Evolutionary conservation across 345 rosid species (phyloP), one percentile per base, ranked within the genome.

Genomic region (Crucihimalaya himalaica): DNA sequence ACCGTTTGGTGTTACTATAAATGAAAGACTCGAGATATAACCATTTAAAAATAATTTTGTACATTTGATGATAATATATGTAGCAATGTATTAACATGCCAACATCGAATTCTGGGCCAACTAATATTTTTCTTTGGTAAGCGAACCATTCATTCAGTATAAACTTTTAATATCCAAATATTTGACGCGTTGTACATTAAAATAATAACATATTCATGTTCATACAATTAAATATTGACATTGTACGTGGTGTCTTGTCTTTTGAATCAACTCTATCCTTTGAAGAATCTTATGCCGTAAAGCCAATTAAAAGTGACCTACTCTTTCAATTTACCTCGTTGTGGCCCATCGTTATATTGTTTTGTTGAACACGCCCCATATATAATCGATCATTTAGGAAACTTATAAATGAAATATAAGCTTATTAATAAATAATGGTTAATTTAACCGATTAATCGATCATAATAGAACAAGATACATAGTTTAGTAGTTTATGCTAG

Each of bases 91-190:
- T 43, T 61, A 37, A 68, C 79, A 68, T 75, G 64, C 16, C 79
- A 70, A 62, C 75, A 54, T 62, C 43, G 29, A 61, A 52, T 70
- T 76, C 23, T 76, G 42, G 80, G 68, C 80, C 71, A 76, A 45
- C 70, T 54, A 25, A 25, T 35, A 69, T 69, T 18, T 47, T 34
- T 48, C 2, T 34, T 70, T 34, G 70, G 79, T 69, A 76, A 69
- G 75, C 75, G 31, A 69, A 68, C 80, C 63, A 68, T 27, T 58
- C 19, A 11, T 39, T 2, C 37, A 39, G 23, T 59, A 57, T 66
- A 34, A 1, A 12, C 37, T 1, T 45, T 29, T 16, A 25, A 65
- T 23, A 56, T 6, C 16, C 8, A 29, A 31, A 52, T 20, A 15
- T 23, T 63, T 54, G 71, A 73, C 65, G 31, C 60, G 7, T 75